Evolutionary conservation across 2,329 filamentous ascomycete species (phyloP).

Genomic region (Sclerotinia nivalis): DNA sequence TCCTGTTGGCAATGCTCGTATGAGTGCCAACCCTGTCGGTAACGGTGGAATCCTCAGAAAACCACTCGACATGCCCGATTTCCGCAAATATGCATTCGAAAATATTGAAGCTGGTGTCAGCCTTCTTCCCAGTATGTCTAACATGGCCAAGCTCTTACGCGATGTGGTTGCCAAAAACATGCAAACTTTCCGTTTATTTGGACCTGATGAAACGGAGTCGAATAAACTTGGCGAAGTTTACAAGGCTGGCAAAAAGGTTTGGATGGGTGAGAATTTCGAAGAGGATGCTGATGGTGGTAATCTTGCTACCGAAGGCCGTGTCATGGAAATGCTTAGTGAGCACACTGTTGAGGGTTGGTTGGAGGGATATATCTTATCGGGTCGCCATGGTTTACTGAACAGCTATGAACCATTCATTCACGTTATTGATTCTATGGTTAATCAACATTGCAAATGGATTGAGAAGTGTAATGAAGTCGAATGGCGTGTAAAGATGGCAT

Average conservation of each 20-base stretch:
- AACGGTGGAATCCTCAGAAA: conserved; percentile 70
- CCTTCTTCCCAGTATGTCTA: conserved; percentile 64
- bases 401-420: conserved; percentile 83
- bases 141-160: conserved; percentile 66
- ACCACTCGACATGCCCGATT: conserved; percentile 69
- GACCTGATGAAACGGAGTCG: conserved; percentile 78
- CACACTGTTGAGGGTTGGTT: conserved; percentile 80
- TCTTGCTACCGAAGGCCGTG: conserved; percentile 64
- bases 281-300: conserved; percentile 76
- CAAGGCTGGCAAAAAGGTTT: conserved; percentile 74
- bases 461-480: conserved; percentile 79
- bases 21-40: conserved; percentile 75
- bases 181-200: conserved; percentile 72
- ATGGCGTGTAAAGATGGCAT: conserved; percentile 72
- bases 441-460: conserved; percentile 84
- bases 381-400: conserved; percentile 71
- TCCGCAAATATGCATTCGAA: conserved; percentile 64
- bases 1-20: conserved; percentile 65
- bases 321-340: conserved; percentile 84
- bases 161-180: conserved; percentile 67
- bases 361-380: conserved; percentile 74
- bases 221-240: conserved; percentile 76
- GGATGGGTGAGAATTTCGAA: conserved; percentile 76
- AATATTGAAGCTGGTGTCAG: conserved; percentile 61
- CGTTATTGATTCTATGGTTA: conserved; percentile 83